Conservation (phyloP, 495 filamentous ascomycete genomes). For the Daldinia concentrica region DNA sequence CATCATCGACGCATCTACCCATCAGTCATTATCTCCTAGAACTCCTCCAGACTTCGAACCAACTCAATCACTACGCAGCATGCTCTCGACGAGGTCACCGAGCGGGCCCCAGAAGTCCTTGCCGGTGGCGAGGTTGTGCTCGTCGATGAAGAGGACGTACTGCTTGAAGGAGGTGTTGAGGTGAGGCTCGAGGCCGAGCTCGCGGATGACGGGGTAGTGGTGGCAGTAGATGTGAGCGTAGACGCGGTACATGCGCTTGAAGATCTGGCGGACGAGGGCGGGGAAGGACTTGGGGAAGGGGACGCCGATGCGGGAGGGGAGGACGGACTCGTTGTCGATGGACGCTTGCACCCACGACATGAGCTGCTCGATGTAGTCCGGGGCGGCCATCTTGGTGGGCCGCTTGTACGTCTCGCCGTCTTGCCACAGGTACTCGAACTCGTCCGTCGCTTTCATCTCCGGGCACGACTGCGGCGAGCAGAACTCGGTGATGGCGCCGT, state of each 20-base stretch:
- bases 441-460: conserved; percentile 99
- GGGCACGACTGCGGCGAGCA: conserved; percentile 96
- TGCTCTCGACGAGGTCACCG: conserved; percentile 95
- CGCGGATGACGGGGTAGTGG: conserved; percentile 95
- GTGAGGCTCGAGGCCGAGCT: conserved; percentile 94
- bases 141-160: conserved; percentile 96
- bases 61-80: conserved; percentile 87
- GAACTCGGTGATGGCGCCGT: conserved; percentile 98
- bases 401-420: conserved; percentile 91
- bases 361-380: conserved; percentile 95
- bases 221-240: conserved; percentile 99
- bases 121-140: conserved; percentile 85
- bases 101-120: conserved; percentile 99
- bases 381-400: conserved; percentile 97
- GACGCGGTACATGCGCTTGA: conserved; percentile 98
- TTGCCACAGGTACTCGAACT: conserved; percentile 99
- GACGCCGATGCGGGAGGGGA: conserved; percentile 92
- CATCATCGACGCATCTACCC: conserved; percentile 24
- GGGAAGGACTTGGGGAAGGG: conserved; percentile 95
- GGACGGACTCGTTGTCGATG: conserved; percentile 94
- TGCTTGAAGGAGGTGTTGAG: conserved; percentile 99
- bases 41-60: not conserved
- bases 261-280: conserved; percentile 86
- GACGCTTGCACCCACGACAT: conserved; percentile 97
- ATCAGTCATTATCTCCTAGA: not conserved